phyloP scores from a whole-genome alignment of 768 basidiomycete species.

The Cyclocybe cylindracea region DNA sequence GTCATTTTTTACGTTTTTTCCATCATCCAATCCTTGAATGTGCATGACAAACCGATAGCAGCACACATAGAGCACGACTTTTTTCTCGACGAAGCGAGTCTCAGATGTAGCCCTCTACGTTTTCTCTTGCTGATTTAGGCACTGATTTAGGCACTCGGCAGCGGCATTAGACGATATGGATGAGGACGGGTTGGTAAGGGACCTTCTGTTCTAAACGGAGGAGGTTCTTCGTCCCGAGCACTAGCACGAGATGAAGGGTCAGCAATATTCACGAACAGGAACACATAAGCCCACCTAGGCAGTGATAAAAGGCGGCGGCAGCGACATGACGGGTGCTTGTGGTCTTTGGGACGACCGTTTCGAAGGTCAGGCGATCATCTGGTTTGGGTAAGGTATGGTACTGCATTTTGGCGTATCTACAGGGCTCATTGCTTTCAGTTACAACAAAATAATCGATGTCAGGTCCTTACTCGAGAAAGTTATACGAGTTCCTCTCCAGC shows the following conservation, averaged over 20 bases:
- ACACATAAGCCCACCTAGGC: slow-evolving; percentile 57
- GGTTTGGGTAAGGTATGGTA: slow-evolving; percentile 54
- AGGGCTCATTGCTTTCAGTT: slow-evolving; percentile 8
- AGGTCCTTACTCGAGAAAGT: slow-evolving; percentile 72
- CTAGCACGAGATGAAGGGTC: slow-evolving; percentile 35
- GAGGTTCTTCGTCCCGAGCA: slow-evolving; percentile 76
- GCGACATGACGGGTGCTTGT: slow-evolving; percentile 78
- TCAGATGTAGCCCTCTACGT: too few species aligned
- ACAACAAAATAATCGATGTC: slow-evolving; percentile 5
- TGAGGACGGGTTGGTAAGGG: slow-evolving; percentile 56
- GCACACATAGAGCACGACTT: too few species aligned
- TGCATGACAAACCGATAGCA: too few species aligned
- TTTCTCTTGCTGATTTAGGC: too few species aligned
- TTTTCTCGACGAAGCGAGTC: too few species aligned
- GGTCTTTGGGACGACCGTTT: slow-evolving; percentile 61
- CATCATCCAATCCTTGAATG: too few species aligned
- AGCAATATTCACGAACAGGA: slow-evolving; percentile 7
- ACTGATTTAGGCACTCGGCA: too few species aligned
- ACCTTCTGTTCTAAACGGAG: slow-evolving; percentile 59
- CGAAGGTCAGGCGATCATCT: slow-evolving; percentile 54
- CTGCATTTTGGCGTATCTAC: slow-evolving; percentile 80
- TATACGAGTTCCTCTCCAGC: slow-evolving; percentile 75
- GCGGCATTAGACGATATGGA: slow-evolving; percentile 29
- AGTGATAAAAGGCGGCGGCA: slow-evolving; percentile 83
- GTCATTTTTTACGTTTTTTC: too few species aligned